Evolutionary conservation across 2,329 filamentous ascomycete species (phyloP), one percentile per base, ranked within the genome.

Genomic region (Hypocreales sp.): DNA sequence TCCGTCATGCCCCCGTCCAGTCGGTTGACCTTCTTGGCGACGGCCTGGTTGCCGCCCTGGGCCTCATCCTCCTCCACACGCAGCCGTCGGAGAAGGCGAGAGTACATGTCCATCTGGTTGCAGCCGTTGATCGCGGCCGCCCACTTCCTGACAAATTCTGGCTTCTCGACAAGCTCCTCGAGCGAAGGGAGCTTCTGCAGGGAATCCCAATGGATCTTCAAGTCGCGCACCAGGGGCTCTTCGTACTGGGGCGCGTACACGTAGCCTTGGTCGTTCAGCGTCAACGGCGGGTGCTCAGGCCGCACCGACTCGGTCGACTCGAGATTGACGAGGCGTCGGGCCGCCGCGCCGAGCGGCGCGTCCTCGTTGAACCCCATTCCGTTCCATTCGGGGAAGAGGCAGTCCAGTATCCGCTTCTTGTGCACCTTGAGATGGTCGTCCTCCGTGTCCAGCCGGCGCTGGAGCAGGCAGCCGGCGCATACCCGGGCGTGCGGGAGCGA

Each of bases 381-480:
- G 2, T 41, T 20, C 47, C 48, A 51, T 1, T 38, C 23, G 2
- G 40, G 33, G n/a, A 46, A 50, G 3, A 54, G 38, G 0, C 9
- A 19, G 1, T 29, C 18, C 20, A 52, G 22, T 1, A 36, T 26
- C 0, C 30, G n/a, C 2, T 25, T 28, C 16, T 43, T 39, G 5
- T 38, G 22, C 2, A 7, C 3, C 18, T 45, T 48, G 3, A 41
- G 39, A 5, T 53, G 47, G 7, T 52, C 42, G 0, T 7, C 4
- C 20, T 56, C 42, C 0, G 16, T n/a, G n/a, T 56, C 51, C 5
- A 55, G 34, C 14, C 20, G 27, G 0, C 11, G 2, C 16, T 45
- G 48, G 2, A 56, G 28, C 1, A 12, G 24, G 22, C 52, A 56
- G 3, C 36, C 51, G 3, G 44, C 31, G 20, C 52, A 56, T 2